Percentiles rank a stretch among this genome's conserved stretches.
phyloP scores from a whole-genome alignment of 2,329 filamentous ascomycete species.

The Penicillium sp. region DNA sequence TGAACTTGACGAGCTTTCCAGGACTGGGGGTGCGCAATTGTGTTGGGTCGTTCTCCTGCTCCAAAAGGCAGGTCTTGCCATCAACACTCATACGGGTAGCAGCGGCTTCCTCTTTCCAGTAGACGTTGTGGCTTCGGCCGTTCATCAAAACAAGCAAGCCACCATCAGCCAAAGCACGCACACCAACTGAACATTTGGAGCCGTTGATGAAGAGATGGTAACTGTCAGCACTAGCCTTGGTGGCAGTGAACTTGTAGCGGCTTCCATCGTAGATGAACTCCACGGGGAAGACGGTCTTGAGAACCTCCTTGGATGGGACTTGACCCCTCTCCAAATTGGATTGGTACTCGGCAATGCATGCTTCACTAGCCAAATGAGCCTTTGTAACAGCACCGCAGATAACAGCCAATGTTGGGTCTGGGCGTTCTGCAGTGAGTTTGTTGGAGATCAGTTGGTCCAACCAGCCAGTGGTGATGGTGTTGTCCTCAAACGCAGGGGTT shows the following conservation, averaged over 20 bases:
- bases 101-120: slow-evolving; percentile 99
- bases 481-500: slow-evolving; percentile 96
- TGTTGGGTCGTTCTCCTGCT: slow-evolving; percentile 98
- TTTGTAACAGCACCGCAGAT: slow-evolving; percentile 93
- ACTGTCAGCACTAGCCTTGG: slow-evolving; percentile 83
- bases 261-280: slow-evolving; percentile 98
- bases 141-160: slow-evolving; percentile 86
- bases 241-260: slow-evolving; percentile 97
- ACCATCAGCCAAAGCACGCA: slow-evolving; percentile 88
- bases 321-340: slow-evolving; percentile 92
- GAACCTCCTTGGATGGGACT: slow-evolving; percentile 90
- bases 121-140: slow-evolving; percentile 94
- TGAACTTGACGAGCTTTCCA: slow-evolving; percentile 97
- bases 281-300: slow-evolving; percentile 95
- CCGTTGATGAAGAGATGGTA: slow-evolving; percentile 99
- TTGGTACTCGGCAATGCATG: slow-evolving; percentile 80
- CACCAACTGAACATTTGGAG: slow-evolving; percentile 89
- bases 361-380: slow-evolving; percentile 90
- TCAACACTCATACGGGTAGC: slow-evolving; percentile 94
- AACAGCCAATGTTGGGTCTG: slow-evolving; percentile 88
- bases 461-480: slow-evolving; percentile 99
- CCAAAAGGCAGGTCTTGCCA: slow-evolving; percentile 94
- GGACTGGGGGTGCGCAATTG: slow-evolving; percentile 92
- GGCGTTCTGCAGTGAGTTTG: slow-evolving; percentile 91
- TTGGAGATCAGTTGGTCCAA: slow-evolving; percentile 98